Base-by-base conservation (phyloP, 2,329 filamentous ascomycete genomes). In the Ophiostoma populinum region DNA sequence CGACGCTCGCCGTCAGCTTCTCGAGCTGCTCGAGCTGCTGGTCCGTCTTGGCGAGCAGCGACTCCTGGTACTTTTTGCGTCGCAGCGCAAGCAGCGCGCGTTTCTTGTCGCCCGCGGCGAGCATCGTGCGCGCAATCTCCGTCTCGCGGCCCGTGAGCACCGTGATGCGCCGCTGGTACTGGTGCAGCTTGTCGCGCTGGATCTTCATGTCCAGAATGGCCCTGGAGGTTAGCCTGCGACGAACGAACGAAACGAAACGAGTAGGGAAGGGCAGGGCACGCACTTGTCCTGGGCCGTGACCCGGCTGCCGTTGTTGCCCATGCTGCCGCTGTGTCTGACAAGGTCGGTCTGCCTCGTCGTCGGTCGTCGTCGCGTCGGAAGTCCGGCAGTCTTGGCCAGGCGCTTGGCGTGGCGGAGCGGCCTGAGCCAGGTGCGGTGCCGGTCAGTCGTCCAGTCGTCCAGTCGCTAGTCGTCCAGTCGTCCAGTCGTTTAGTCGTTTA, bases 171-270 rank as follows among this genome's bases (percentile, higher is more conserved):
- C 80, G 79, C 57, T 94, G 87, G 62, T 95, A 95, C 55, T 92
- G 85, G 51, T 92, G 86, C 4, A 98, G 76, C 56, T 85, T 92
- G 65, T 98, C 90, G 55, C 90, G 86, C 62, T 95, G 87, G 58
- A 75, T 83, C 63, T 95, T 95, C 62, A 95, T 80, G 59, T 95
- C 86, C 50, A 95, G 78, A 57, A 95, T 94, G 40, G 87, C 87
- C 62, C 86, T 94, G 52, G 15, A 39, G 31, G 38, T 32, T 11
- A 31, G 20, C 6, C 10, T 29, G n/a, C n/a, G n/a, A n/a, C n/a
- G n/a, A n/a, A n/a, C n/a, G n/a, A n/a, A n/a, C n/a, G n/a, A n/a
- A n/a, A n/a, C n/a, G n/a, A n/a, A n/a, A n/a, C n/a, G n/a, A n/a
- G n/a, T n/a, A n/a, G n/a, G n/a, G n/a, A n/a, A n/a, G n/a, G n/a